Base-by-base conservation (phyloP, 2,329 filamentous ascomycete genomes). In the Microthyrium microscopicum region DNA sequence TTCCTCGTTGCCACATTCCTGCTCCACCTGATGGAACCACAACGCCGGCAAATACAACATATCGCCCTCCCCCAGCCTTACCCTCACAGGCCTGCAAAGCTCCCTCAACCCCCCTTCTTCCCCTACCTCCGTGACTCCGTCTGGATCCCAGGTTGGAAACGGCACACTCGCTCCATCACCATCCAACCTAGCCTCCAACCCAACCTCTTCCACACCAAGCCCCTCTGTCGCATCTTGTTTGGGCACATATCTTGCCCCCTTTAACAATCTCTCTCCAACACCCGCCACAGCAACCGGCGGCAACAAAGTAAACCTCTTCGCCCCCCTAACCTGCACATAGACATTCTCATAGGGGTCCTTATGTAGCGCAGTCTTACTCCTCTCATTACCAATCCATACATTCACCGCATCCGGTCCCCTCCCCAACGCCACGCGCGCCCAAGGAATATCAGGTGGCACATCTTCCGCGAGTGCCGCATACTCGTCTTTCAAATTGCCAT, bases 281-380 rank as follows among this genome's bases (percentile, higher is more conserved):
- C 74, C 78, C 1, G 76, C 62, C 42, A 74, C 68, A 40, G 72
- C 78, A 1, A 77, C 51, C 0, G 80, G 73, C n/a, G 81, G 76
- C 2, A 89, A 54, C 2, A 89, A 59, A 0, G 74, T 66, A 43
- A 89, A 89, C 43, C 79, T 71, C 50, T 89, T 89, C 36, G 58
- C 56, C 0, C 81, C 82, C 1, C 72, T 52, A 11, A 87, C 53
- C 46, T 87, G 80, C 2, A 82, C 76, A 50, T 85, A 89, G 1
- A 89, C 65, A 49, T 89, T 89, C 52, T 89, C 80, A 51, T 85
- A 87, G 45, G 79, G 79, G 55, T 89, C 82, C 46, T 77, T 79
- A 56, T 89, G 82, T 34, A 85, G 52, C 1, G 77, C 74, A 0
- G 80, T 85, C 1, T 68, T 62, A 18, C 73, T 79, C 24, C 60